These are phyloP conservation scores for Cercospora nicotianae DNA, from an alignment of 2,329 filamentous ascomycete species.

Conservation along the genomic window DNA sequence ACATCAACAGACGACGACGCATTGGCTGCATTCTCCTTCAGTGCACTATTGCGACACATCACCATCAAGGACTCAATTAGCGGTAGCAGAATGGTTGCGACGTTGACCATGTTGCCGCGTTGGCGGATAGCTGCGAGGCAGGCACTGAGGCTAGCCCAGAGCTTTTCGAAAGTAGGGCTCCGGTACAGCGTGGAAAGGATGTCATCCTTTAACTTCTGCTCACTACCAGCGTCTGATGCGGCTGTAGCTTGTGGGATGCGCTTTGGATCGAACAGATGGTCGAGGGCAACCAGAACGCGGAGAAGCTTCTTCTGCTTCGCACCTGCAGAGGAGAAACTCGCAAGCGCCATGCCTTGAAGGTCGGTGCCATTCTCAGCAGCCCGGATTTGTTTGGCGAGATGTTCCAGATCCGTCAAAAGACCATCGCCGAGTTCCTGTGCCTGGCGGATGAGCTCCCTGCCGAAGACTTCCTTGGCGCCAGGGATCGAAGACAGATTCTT, in stretches of 20 bases:
- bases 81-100: constrained; percentile 91
- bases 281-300: constrained; percentile 86
- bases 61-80: constrained; percentile 98
- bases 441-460: constrained; percentile 86
- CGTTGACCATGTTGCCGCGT: constrained; percentile 93
- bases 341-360: constrained; percentile 88
- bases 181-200: constrained; percentile 86
- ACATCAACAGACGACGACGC: constrained; percentile 42
- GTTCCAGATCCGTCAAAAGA: constrained; percentile 80
- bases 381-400: constrained; percentile 81
- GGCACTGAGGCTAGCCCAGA: constrained; percentile 90
- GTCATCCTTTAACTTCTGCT: constrained; percentile 71
- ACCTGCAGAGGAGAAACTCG: constrained; percentile 93
- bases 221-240: constrained; percentile 40
- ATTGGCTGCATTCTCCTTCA: constrained; percentile 64
- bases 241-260: constrained; percentile 38
- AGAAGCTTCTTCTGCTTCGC: constrained; percentile 97
- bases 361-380: constrained; percentile 87
- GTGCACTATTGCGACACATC: constrained; percentile 94
- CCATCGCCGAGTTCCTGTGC: constrained; percentile 80
- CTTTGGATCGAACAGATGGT: constrained; percentile 91
- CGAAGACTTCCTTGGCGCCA: constrained; percentile 84
- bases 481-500: constrained; percentile 95
- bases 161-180: constrained; percentile 80
- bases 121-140: constrained; percentile 86